These are phyloP conservation scores for Eucommia ulmoides DNA, from an alignment of 257 asterid species.

Conservation along the genomic window DNA sequence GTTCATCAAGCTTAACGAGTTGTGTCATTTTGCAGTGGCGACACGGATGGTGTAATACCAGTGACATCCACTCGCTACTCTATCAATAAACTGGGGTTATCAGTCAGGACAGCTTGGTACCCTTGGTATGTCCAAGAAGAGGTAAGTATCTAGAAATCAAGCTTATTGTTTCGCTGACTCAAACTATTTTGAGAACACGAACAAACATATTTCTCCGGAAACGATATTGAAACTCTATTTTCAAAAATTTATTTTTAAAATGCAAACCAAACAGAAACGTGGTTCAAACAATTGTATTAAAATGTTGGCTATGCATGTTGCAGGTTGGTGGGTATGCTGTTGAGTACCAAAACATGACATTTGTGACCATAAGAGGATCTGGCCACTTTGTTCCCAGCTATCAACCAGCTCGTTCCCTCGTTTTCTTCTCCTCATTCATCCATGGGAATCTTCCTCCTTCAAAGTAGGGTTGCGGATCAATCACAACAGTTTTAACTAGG, in stretches of 20 bases:
- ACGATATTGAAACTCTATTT: no score
- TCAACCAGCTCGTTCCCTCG: conserved; percentile 5
- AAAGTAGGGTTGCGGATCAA: no score
- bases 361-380: not conserved
- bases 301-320: no score
- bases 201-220: not conserved
- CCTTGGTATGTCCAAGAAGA: conserved; percentile 61
- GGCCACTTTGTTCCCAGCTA: not conserved
- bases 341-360: not conserved
- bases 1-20: not conserved
- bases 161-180: not conserved
- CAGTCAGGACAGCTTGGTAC: conserved; percentile 34
- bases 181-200: not conserved
- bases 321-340: not conserved
- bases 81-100: conserved; percentile 34
- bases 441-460: conserved; percentile 4
- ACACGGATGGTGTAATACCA: conserved; percentile 65
- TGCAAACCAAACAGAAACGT: no score
- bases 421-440: conserved; percentile 9
- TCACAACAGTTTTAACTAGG: no score
- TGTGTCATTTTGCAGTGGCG: conserved; percentile 46
- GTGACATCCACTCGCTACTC: conserved; percentile 60
- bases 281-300: no score
- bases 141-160: conserved; percentile 18
- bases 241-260: no score